Base-by-base conservation (phyloP, 805 yeast genomes). In the Kodamaea sagamina region DNA sequence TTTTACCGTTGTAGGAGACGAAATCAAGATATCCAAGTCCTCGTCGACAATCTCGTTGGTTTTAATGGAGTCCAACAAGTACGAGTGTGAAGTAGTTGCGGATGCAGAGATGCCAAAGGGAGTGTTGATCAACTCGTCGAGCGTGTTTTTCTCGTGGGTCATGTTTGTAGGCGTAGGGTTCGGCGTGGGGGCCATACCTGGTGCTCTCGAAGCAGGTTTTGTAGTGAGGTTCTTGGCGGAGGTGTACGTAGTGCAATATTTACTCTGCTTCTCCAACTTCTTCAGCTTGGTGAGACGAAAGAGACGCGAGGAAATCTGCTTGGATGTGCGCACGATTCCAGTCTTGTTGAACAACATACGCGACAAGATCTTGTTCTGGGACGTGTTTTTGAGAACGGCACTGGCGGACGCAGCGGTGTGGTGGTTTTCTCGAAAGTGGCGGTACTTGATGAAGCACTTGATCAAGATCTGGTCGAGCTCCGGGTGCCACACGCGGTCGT, bases 361-460 rank as follows among this genome's bases (percentile, higher is more conserved):
- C 3, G 73, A 66, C 32, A 71, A 53, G 10, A 68, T 62, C 44
- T 68, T 70, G 48, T 69, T 68, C 46, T 68, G 74, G 29, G 51
- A 59, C 11, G 72, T 58, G 35, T 60, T 59, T 36, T 59, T 63
- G 45, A 66, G 54, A 6, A 61, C 48, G 7, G 57, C 45, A n/a
- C 26, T 32, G 3, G 50, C 35, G 0, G 62, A 46, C 32, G 51
- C 49, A 21, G 54, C 50, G 7, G 44, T 44, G 10, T 48, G 42
- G 21, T 58, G 62, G 39, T 55, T 55, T 10, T 57, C 59, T 39
- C 58, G 57, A 49, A 66, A 68, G 11, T 58, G 52, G 16, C 57
- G 58, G 46, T 62, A 70, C 46, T 68, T 69, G 27, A 54, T 48
- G 45, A 61, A 65, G 12, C 72, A 66, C 26, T 60, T 59, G 39